These are phyloP conservation scores for Brassica hybrid DNA, from an alignment of 441 rosid species.

Conservation along the genomic window DNA sequence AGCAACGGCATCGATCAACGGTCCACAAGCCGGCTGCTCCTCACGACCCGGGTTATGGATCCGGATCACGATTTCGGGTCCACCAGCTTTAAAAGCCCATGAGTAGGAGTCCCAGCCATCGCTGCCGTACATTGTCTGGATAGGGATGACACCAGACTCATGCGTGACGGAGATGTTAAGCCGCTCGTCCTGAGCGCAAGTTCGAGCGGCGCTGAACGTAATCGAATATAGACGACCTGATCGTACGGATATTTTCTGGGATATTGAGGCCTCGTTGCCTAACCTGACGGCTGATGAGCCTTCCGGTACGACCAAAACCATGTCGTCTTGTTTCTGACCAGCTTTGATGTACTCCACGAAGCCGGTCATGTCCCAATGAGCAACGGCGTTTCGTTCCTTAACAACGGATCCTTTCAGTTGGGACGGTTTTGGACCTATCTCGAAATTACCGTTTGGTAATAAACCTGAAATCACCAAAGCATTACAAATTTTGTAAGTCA, in stretches of 20 bases:
- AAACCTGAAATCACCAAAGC: neutral
- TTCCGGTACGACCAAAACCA: neutral
- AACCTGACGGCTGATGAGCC: neutral
- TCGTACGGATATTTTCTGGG: neutral
- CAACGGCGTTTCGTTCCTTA: neutral
- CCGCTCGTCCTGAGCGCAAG: neutral
- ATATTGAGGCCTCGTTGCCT: neutral
- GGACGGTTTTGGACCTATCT: conserved; percentile 1
- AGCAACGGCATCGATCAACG: neutral
- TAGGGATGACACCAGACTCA: neutral
- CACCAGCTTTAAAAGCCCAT: conserved; percentile 1
- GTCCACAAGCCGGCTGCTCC: neutral
- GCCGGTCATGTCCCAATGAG: neutral
- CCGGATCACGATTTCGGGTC: neutral
- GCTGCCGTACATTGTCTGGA: neutral
- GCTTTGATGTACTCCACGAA: neutral
- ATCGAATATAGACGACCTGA: neutral
- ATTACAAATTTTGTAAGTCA: neutral
- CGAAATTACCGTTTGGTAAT: conserved; percentile 5
- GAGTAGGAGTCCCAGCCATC: neutral
- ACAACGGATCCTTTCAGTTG: neutral
- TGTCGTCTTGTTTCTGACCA: conserved; percentile 3
- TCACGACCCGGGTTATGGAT: neutral
- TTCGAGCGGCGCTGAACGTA: neutral
- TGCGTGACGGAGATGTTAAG: neutral